Base-by-base conservation (phyloP, 2,329 filamentous ascomycete genomes). In the Phyllosticta citrichinensis region DNA sequence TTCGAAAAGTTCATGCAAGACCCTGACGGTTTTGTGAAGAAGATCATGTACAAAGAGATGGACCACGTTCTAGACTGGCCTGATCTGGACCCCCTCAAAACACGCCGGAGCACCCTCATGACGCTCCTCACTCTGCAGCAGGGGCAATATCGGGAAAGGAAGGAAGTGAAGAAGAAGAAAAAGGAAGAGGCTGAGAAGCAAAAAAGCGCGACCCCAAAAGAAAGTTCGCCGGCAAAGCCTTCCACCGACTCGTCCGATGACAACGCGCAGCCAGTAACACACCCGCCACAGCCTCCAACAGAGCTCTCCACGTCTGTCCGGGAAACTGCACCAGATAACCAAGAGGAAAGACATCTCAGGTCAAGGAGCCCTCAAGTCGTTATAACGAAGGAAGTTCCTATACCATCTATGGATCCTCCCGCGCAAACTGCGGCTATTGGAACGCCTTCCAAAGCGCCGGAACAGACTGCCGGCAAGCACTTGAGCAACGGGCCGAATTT, bases 1-100 rank as follows among this genome's bases (percentile, higher is more conserved):
- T 80, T 96, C 58, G 83, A 91, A 65, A 85, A 88, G 64, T 96
- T 99, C 64, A 80, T 95, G 17, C 80, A 84, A 58, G 76, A 90
- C 62, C 93, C 93, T 0, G 84, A 89, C 64, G 72, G 70, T 0
- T 94, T 95, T 65, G 79, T 89, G 17, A 75, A 76, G 20, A 86
- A 83, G 63, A 76, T 96, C 19, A 76, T 96, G 5, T 80, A 79
- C 25, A 83, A 80, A 51, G 81, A 88, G 65, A 83, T 91, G 69
- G 76, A 84, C 33, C 76, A 80, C 2, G 64, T 77, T 1, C 71
- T 71, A 20, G 80, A 84, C 61, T 86, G 83, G 79, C 77, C 77
- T n/a, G 72, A 76, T 33, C 75, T 83, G 64, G 71, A 78, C 56
- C 77, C 83, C 0, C 79, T 81, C 0, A 70, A 79, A 9, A 82